Evolutionary conservation across 2,329 filamentous ascomycete genomes (phyloP), one percentile per base, ranked within the genome.

Genomic region (Aureobasidium pullulans): DNA sequence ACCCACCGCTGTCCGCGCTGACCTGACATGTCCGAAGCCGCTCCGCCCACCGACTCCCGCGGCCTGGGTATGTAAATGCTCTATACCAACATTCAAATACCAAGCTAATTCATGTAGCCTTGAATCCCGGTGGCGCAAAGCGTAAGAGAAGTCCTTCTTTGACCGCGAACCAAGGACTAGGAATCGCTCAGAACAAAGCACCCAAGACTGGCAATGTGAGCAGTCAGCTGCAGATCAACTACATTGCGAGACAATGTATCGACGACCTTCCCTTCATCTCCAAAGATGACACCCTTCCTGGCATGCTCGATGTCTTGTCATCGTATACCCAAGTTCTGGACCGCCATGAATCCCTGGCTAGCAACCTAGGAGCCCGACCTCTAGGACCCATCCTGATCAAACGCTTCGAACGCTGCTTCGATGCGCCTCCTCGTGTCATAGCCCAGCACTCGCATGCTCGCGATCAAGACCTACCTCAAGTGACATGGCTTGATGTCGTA

Each of bases 301-400:
- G 88, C 65, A 84, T 94, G 58, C 74, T 94, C 48, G 78, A 82
- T 42, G 79, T 92, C 62, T 83, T 96, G 61, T 81, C 82, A 68
- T 86, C 91, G 66, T 96, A 96, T 73, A 89, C 92, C 81, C 90
- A 86, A 64, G 89, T 94, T 15, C 78, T 96, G 56, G 88, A 89
- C 67, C 84, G 89, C 59, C 89, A 93, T 71, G 90, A 96, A 75
- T 93, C 88, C 71, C 84, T 96, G 66, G 91, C 90, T 48, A 87
- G 88, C 60, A 93, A 90, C 67, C 80, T 96, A 29, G 90, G 90
- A 66, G 90, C 89, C 59, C 88, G 90, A 65, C 86, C 92, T 16
- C 83, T 91, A 1, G 90, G 88, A 0, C 89, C 90, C 28, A 89
- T 92, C 54, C 76, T 96, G 63, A 84, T 96, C 67, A 91, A 91